Conservation (phyloP, 345 rosid genomes). For the Arabidopsis arenosa region DNA sequence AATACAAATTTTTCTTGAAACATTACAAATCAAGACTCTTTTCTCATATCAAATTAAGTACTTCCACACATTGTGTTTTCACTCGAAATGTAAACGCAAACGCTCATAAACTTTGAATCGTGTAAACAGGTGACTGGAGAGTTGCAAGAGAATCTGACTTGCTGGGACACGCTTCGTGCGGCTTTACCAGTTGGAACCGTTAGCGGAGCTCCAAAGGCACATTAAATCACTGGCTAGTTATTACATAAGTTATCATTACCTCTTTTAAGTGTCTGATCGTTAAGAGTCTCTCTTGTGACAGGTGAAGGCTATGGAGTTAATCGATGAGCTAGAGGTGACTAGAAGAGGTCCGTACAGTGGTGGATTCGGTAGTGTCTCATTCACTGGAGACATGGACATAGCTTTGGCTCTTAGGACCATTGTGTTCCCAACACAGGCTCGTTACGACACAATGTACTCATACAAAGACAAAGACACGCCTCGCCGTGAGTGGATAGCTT, state of each 20-base stretch:
- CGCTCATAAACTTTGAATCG: neutral
- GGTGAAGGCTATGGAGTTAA: slow-evolving; percentile 94
- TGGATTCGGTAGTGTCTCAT: slow-evolving; percentile 84
- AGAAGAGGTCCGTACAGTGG: slow-evolving; percentile 92
- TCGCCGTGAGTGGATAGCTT: slow-evolving; percentile 83
- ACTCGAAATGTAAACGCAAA: neutral
- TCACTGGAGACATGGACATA: slow-evolving; percentile 87
- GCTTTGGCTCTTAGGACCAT: slow-evolving; percentile 81
- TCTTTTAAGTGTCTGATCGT: neutral
- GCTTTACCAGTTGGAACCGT: slow-evolving; percentile 94
- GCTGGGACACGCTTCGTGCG: slow-evolving; percentile 89
- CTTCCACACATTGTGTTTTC: neutral
- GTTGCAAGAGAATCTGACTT: slow-evolving; percentile 59
- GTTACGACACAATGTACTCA: slow-evolving; percentile 74
- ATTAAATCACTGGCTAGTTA: no score
- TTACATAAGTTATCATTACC: neutral
- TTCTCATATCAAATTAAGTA: neutral
- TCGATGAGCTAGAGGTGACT: slow-evolving; percentile 66
- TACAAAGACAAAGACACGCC: slow-evolving; percentile 56
- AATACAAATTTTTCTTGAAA: slow-evolving; percentile 5
- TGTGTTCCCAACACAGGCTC: slow-evolving; percentile 69
- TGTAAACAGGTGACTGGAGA: slow-evolving; percentile 74
- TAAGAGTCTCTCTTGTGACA: slow-evolving; percentile 35
- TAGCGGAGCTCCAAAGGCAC: slow-evolving; percentile 91
- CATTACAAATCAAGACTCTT: neutral